phyloP scores from a whole-genome alignment of 768 basidiomycete species.

The Omphalotus guepiniiformis region DNA sequence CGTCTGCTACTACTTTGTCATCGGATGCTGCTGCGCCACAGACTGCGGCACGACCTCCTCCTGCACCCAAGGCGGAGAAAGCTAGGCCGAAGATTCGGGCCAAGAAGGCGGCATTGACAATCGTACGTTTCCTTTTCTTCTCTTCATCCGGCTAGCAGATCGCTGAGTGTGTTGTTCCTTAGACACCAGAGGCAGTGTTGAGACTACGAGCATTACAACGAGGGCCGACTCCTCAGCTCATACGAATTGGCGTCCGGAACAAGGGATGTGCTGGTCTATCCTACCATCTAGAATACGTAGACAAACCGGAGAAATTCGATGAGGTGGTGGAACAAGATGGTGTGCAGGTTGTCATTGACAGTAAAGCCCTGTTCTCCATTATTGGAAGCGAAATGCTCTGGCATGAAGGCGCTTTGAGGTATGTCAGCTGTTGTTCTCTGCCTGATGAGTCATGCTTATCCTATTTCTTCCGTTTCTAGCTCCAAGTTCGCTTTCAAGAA shows the following conservation, averaged over 20 bases:
- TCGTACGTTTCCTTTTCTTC: conserved; percentile 43
- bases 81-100: conserved; percentile 63
- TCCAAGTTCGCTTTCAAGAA: conserved; percentile 84
- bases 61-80: conserved; percentile 59
- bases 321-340: conserved; percentile 96
- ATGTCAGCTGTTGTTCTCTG: conserved; percentile 21
- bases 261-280: conserved; percentile 90
- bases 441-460: conserved; percentile 5
- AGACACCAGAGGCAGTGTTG: conserved; percentile 79
- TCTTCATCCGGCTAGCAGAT: too few species aligned
- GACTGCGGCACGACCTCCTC: conserved; percentile 67
- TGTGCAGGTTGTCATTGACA: conserved; percentile 90
- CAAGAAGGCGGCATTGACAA: conserved; percentile 71
- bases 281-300: conserved; percentile 95
- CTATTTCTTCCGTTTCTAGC: conserved; percentile 32
- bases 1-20: conserved; percentile 41
- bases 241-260: conserved; percentile 93
- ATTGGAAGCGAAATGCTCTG: conserved; percentile 99
- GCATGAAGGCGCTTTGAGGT: conserved; percentile 91
- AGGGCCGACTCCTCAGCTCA: conserved; percentile 86
- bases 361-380: conserved; percentile 94
- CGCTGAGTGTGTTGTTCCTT: conserved; percentile 3
- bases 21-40: conserved; percentile 67
- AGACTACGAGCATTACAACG: conserved; percentile 69
- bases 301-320: conserved; percentile 85